Base-by-base conservation (phyloP, 2,329 filamentous ascomycete genomes). In the Colletotrichum sublineola region DNA sequence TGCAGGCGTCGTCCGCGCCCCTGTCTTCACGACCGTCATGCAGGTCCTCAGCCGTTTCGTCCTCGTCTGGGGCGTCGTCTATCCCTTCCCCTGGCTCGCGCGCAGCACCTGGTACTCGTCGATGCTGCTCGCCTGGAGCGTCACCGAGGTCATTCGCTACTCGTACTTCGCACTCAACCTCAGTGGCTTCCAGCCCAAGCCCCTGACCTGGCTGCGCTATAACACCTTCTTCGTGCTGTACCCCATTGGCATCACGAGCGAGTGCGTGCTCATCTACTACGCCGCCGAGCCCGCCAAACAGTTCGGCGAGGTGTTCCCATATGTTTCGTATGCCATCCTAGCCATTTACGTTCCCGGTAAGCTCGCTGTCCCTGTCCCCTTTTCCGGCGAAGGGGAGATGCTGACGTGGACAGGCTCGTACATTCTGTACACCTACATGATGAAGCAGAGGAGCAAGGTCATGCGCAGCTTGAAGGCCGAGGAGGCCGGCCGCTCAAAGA, bases 151-250 rank as follows among this genome's bases (percentile, higher is more conserved):
- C 65, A 92, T 98, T 77, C 92, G 96, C 67, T 99, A 99, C 87
- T 89, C 90, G 60, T 99, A 94, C 87, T 98, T 98, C 81, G 93
- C 93, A 46, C 87, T 95, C 77, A 91, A 90, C 77, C 88, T 96
- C 42, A 84, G 86, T 74, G 87, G 89, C 38, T 80, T 83, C 72
- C 89, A 93, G 40, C 94, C 95, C 0, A 80, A 78, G 0, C 84
- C 87, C 72, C 87, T 97, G 79, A 90, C 90, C 48, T 97, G 94
- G 93, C 85, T 97, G 82, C 88, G 95, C 77, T 95, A 98, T 83
- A 97, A 97, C 82, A 95, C 94, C 9, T 99, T 99, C 84, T 94
- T 94, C 78, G 84, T 98, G 48, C 89, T 99, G 31, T 99, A 99
- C 83, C 96, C 96, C 1, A 81, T 98, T 72, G 96, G 96, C 53